Percentiles rank a stretch among this genome's conserved stretches.
Conservation (phyloP, 2,329 filamentous ascomycete genomes). For the Aurifilum marmelostoma region DNA sequence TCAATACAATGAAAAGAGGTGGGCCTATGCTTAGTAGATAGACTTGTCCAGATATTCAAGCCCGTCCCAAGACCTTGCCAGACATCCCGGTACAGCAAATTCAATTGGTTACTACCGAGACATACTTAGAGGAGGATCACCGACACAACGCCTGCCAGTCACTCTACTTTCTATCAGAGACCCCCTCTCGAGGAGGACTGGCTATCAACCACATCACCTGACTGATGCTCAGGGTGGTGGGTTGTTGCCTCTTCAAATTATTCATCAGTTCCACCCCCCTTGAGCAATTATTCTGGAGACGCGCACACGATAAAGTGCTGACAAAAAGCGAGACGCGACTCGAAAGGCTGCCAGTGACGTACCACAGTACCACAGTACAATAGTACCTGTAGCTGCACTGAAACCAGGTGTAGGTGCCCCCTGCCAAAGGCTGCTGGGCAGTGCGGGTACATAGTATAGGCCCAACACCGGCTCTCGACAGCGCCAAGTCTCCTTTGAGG, state of each 20-base stretch:
- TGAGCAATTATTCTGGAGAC: not conserved
- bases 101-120: not conserved
- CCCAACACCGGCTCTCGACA: conserved; percentile 11
- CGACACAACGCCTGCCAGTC: not conserved
- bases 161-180: not conserved
- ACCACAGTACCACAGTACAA: not conserved
- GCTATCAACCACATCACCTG: not conserved
- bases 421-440: conserved; percentile 11
- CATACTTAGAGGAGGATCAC: not conserved
- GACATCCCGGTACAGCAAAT: not conserved
- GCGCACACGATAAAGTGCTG: conserved; percentile 23
- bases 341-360: conserved; percentile 23
- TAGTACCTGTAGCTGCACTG: not conserved
- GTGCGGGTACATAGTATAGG: conserved; percentile 12
- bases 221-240: not conserved
- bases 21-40: conserved; percentile 11
- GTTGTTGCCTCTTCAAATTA: not conserved
- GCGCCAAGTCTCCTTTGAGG: not conserved
- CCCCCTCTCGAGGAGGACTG: not conserved
- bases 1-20: conserved; percentile 3
- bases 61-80: not conserved
- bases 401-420: not conserved
- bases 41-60: conserved; percentile 1
- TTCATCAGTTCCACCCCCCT: not conserved
- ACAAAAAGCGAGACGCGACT: conserved; percentile 26